These are phyloP conservation scores for Blastobotrys apis DNA, from an alignment of 1,139 yeast species.

Conservation along the genomic window DNA sequence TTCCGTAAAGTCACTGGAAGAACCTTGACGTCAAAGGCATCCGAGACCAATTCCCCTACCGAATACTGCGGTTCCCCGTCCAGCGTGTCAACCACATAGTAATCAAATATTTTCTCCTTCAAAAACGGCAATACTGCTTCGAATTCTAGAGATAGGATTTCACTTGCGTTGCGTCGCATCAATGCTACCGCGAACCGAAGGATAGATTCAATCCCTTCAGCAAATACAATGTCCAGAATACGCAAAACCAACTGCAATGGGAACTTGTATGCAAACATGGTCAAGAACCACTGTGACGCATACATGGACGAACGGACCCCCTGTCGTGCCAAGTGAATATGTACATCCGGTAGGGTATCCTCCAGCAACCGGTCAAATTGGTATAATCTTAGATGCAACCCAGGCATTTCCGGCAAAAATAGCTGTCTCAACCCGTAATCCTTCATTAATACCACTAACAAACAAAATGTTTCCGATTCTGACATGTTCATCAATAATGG, in stretches of 20 bases:
- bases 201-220: slow-evolving; percentile 84
- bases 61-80: slow-evolving; percentile 42
- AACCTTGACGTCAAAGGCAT: slow-evolving; percentile 68
- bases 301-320: slow-evolving; percentile 91
- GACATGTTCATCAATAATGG: slow-evolving; percentile 77
- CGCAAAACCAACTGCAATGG: slow-evolving; percentile 80
- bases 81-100: slow-evolving; percentile 41
- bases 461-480: slow-evolving; percentile 81
- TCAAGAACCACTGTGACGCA: slow-evolving; percentile 94
- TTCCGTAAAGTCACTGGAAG: slow-evolving; percentile 66
- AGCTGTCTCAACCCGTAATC: slow-evolving; percentile 72
- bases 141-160: slow-evolving; percentile 58
- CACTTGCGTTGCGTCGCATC: slow-evolving; percentile 60
- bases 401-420: slow-evolving; percentile 89
- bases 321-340: slow-evolving; percentile 72
- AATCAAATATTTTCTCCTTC: slow-evolving; percentile 73
- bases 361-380: slow-evolving; percentile 86
- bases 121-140: slow-evolving; percentile 71
- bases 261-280: slow-evolving; percentile 89
- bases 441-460: slow-evolving; percentile 79
- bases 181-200: slow-evolving; percentile 76
- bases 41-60: slow-evolving; percentile 70
- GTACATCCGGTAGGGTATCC: slow-evolving; percentile 59
- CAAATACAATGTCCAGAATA: slow-evolving; percentile 76
- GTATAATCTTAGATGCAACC: slow-evolving; percentile 75